Base-by-base conservation (phyloP, 176 grass and related monocot species). In the Bonia amplexicaulis region DNA sequence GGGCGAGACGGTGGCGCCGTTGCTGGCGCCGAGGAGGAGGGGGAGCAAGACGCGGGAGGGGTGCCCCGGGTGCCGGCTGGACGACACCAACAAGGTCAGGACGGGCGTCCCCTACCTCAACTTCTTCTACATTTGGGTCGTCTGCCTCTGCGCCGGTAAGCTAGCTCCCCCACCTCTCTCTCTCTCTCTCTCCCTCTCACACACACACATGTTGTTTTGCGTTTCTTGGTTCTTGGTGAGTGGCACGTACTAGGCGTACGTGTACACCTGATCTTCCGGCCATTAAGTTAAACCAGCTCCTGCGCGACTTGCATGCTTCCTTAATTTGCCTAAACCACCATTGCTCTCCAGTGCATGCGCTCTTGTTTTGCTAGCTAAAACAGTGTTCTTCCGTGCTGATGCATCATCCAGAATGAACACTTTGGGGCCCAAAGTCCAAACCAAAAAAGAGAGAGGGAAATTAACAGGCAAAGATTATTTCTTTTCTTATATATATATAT, bases 71-170 rank as follows among this genome's bases (percentile, higher is more conserved):
- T 92, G 91, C 85, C 63, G 25, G 72, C 66, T 82, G 27, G 81
- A 90, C 12, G 71, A 72, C 65, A 66, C 12, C 7, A 88, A 87
- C 71, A 77, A 82, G 85, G 13, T 41, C 66, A 66, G 14, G 4
- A 6, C 55, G 39, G 88, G 81, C 75, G 35, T 93, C 66, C 88
- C 91, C 47, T 93, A 87, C 91, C 87, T 63, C 80, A 84, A 82
- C 23, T 93, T 93, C 85, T 90, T 90, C 88, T 93, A 90, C 91
- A 60, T 93, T 7, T 93, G 91, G 91, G 73, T 90, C 49, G 91
- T 93, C 81, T 86, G 76, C 85, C 85, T 93, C 75, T 69, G 77
- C 77, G 81, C 91, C 10, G 15, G 91, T 92, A 31, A 79, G 61
- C 25, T 37, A 83, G 68, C 25, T 37, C 37, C 9, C 16, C 41